These are phyloP conservation scores for Scheffersomyces stambukii DNA, from an alignment of 1,139 yeast genomes.

Conservation along the genomic window DNA sequence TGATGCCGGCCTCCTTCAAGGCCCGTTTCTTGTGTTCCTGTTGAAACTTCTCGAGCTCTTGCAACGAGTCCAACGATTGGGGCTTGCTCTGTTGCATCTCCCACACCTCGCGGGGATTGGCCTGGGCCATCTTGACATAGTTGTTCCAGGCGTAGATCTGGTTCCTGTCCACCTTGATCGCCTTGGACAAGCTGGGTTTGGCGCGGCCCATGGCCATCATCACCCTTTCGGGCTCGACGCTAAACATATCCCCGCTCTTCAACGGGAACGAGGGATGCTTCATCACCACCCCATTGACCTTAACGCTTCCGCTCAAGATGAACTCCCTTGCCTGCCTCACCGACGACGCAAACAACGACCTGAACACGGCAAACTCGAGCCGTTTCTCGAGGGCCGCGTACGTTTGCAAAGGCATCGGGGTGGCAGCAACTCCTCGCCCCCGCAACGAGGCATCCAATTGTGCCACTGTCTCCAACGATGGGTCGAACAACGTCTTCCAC, in stretches of 20 bases:
- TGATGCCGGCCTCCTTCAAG: slow-evolving; percentile 26
- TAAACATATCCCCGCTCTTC: slow-evolving; percentile 80
- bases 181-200: slow-evolving; percentile 70
- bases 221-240: slow-evolving; percentile 83
- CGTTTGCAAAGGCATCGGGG: slow-evolving; percentile 86
- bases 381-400: slow-evolving; percentile 85
- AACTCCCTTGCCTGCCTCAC: slow-evolving; percentile 92
- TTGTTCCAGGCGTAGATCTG: slow-evolving; percentile 76
- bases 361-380: slow-evolving; percentile 82
- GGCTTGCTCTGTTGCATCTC: slow-evolving; percentile 46
- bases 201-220: slow-evolving; percentile 78
- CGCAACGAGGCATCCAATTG: slow-evolving; percentile 74
- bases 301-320: slow-evolving; percentile 75
- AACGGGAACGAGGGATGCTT: slow-evolving; percentile 78
- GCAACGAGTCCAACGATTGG: slow-evolving; percentile 30
- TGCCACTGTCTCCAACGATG: slow-evolving; percentile 78
- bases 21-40: slow-evolving; percentile 23
- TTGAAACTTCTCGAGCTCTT: slow-evolving; percentile 23
- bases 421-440: slow-evolving; percentile 52
- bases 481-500: slow-evolving; percentile 62
- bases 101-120: slow-evolving; percentile 59
- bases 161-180: slow-evolving; percentile 63
- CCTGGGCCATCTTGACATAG: slow-evolving; percentile 55
- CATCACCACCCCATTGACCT: slow-evolving; percentile 76
- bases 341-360: slow-evolving; percentile 91